Percentiles rank a stretch among this genome's conserved stretches.
Evolutionary conservation across 306 rosid genomes (phyloP).

Genomic region (Sesbania bispinosa): DNA sequence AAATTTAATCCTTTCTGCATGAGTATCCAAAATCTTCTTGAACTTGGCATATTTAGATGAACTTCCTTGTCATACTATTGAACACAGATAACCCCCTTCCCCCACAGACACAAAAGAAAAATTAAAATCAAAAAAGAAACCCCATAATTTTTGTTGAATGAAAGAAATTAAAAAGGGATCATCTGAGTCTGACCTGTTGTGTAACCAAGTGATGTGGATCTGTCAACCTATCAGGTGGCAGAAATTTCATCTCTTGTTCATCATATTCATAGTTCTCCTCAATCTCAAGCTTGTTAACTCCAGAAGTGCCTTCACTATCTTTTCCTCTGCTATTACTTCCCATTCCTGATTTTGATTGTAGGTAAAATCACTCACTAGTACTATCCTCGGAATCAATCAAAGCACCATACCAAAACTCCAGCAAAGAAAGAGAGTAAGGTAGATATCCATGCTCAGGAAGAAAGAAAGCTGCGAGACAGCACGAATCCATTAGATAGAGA

Average conservation of each 20-base stretch:
- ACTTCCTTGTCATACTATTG: not conserved
- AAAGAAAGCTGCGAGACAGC: slow-evolving; percentile 23
- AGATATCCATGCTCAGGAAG: slow-evolving; percentile 26
- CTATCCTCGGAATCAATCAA: slow-evolving; percentile 19
- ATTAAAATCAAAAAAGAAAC: too few species aligned
- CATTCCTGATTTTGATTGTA: too few species aligned
- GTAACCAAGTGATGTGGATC: too few species aligned
- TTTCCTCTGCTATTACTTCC: slow-evolving; percentile 39
- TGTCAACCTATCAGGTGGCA: not conserved
- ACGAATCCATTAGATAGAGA: slow-evolving; percentile 32
- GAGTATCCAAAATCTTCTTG: not conserved
- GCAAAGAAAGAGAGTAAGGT: slow-evolving; percentile 3
- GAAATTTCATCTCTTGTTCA: slow-evolving; percentile 37
- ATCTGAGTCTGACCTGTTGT: slow-evolving; percentile 42
- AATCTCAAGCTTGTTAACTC: slow-evolving; percentile 29
- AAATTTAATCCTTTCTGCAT: too few species aligned
- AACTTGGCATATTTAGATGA: not conserved
- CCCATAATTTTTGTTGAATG: too few species aligned
- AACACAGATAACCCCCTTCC: too few species aligned
- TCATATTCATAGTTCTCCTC: slow-evolving; percentile 25
- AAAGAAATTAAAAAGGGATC: too few species aligned
- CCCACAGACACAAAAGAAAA: too few species aligned
- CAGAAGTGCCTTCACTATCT: slow-evolving; percentile 48
- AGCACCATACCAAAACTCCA: not conserved
- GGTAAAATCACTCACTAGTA: too few species aligned